Evolutionary conservation across 129 eudicot species (phyloP).

Genomic region (Helichrysum umbraculigerum): DNA sequence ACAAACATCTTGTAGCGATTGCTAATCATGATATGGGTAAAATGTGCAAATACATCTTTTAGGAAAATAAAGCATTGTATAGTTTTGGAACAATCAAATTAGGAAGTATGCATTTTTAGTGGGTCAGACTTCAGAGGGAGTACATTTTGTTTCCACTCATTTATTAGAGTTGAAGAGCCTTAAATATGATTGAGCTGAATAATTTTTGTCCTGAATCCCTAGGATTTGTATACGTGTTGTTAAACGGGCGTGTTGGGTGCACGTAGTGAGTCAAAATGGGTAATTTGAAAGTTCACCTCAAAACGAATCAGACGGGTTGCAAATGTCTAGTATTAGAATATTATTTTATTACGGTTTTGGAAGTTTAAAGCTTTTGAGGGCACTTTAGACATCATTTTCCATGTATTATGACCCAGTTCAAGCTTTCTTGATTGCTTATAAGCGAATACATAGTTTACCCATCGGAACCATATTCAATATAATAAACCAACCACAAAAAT

Average conservation of each 20-base stretch:
- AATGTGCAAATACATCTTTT: neutral
- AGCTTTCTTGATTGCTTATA: neutral
- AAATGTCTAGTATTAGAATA: neutral
- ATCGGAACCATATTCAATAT: neutral
- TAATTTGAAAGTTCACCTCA: no score
- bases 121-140: neutral
- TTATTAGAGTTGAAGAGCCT: neutral
- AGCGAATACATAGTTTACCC: no score
- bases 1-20: neutral
- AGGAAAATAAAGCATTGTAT: neutral
- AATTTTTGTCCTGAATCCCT: neutral
- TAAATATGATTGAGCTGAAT: neutral
- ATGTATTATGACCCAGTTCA: neutral
- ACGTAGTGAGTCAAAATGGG: neutral
- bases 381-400: neutral
- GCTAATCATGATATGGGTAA: neutral
- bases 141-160: neutral
- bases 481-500: neutral
- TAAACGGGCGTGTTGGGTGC: neutral
- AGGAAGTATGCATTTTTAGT: neutral
- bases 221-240: neutral
- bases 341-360: neutral
- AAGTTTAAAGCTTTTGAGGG: neutral
- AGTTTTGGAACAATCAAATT: neutral
- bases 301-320: no score